A percentile compares a stretch with the other conserved stretches of the same genome.
phyloP scores from a whole-genome alignment of 345 rosid species.

The Cardamine occulta region DNA sequence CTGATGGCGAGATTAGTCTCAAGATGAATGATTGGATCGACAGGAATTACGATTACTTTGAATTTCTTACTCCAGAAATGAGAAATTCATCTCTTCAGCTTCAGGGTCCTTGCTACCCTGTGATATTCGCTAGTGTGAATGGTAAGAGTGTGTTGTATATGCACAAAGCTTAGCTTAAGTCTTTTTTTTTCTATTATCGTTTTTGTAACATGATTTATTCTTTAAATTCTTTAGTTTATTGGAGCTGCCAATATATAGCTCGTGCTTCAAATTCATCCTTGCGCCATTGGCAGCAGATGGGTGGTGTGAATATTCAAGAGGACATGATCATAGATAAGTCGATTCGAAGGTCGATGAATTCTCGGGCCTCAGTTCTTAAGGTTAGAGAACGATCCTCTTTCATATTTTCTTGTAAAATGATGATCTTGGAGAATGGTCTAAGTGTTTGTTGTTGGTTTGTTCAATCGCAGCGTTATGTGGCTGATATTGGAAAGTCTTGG shows the following conservation, averaged over 20 bases:
- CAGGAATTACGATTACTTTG: slow-evolving; percentile 87
- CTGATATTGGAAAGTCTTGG: slow-evolving; percentile 98
- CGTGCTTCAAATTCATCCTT: slow-evolving; percentile 83
- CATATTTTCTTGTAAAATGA: not conserved
- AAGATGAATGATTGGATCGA: slow-evolving; percentile 83
- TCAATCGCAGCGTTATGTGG: slow-evolving; percentile 81
- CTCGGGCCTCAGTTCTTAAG: slow-evolving; percentile 89
- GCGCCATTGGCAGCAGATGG: slow-evolving; percentile 93
- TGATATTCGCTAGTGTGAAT: slow-evolving; percentile 87
- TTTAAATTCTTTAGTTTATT: slow-evolving; percentile 57
- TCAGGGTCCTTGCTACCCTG: slow-evolving; percentile 98
- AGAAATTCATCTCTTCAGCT: slow-evolving; percentile 89
- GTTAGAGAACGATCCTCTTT: slow-evolving; percentile 48
- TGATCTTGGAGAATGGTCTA: slow-evolving; percentile 4
- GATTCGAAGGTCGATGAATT: slow-evolving; percentile 74
- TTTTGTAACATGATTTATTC: slow-evolving; percentile 3
- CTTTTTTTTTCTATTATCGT: not conserved
- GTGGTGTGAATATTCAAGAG: slow-evolving; percentile 83
- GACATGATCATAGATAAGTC: slow-evolving; percentile 84
- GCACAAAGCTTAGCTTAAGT: slow-evolving; percentile 11
- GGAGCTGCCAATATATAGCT: slow-evolving; percentile 95
- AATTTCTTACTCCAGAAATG: slow-evolving; percentile 92
- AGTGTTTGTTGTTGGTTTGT: slow-evolving; percentile 22
- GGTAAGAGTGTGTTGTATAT: slow-evolving; percentile 50
- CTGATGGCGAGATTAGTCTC: slow-evolving; percentile 90